These are phyloP conservation scores for Hyphopichia fennica DNA, from an alignment of 1,139 yeast genomes.

Conservation along the genomic window DNA sequence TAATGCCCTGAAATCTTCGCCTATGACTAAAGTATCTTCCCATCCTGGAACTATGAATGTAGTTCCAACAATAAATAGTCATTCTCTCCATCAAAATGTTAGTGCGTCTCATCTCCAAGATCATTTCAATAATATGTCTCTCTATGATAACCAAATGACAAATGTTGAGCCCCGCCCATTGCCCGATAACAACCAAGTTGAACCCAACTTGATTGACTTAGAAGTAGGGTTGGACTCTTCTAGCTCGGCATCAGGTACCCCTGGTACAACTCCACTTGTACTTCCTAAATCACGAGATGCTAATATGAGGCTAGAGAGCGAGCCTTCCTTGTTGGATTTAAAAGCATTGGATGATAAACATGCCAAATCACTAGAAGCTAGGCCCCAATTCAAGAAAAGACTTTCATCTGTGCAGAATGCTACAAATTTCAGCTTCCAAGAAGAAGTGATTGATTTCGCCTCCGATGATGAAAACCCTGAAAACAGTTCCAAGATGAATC, in stretches of 20 bases:
- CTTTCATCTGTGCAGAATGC: constrained; percentile 32
- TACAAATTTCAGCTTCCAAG: constrained; percentile 35
- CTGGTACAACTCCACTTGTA: constrained; percentile 16
- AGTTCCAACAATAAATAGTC: not conserved
- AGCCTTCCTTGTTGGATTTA: constrained; percentile 33
- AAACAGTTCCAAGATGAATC: constrained; percentile 38
- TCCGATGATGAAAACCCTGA: constrained; percentile 49
- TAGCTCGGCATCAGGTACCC: constrained; percentile 24
- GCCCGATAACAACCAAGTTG: constrained; percentile 9
- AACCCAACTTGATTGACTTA: constrained; percentile 37
- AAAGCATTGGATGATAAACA: constrained; percentile 21
- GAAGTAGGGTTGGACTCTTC: constrained; percentile 40
- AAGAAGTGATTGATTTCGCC: constrained; percentile 50
- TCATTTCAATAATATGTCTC: constrained; percentile 4
- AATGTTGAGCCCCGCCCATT: constrained; percentile 5
- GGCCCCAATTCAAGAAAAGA: constrained; percentile 34
- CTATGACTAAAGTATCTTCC: constrained; percentile 2
- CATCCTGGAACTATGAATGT: constrained; percentile 1
- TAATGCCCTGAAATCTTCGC: not conserved
- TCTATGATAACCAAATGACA: constrained; percentile 18
- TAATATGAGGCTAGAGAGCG: constrained; percentile 12
- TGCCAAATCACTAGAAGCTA: constrained; percentile 10
- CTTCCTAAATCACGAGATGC: constrained; percentile 9
- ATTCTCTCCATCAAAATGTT: not conserved
- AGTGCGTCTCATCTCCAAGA: not conserved